Conservation (phyloP, 176 grass and related monocot genomes). For the Elymus sibiricus region DNA sequence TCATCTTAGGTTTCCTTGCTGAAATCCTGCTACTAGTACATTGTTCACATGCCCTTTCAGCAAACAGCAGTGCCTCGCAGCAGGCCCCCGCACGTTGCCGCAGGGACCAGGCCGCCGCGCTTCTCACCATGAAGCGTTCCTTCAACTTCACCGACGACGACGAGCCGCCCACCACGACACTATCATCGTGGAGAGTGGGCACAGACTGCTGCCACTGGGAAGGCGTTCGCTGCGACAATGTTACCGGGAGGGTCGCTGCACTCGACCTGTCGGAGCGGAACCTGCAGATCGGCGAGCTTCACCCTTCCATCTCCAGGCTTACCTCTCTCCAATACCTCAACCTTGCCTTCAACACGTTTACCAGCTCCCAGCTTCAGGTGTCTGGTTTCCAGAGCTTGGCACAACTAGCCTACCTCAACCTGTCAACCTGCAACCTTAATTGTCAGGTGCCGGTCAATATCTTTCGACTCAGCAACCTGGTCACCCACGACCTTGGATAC, state of each 20-base stretch:
- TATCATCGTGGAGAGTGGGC: neutral
- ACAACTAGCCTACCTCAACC: neutral
- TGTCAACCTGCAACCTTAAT: accelerated
- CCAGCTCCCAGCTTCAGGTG: neutral
- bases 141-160: neutral
- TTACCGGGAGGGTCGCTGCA: neutral
- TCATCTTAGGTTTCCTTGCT: neutral
- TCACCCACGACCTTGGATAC: neutral
- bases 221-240: neutral
- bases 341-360: neutral
- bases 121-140: neutral
- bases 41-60: neutral
- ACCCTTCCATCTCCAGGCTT: neutral
- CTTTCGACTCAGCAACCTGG: neutral
- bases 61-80: neutral
- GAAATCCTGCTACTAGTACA: neutral
- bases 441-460: neutral
- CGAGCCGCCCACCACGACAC: neutral
- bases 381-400: neutral
- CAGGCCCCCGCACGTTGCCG: neutral
- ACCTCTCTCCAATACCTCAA: neutral
- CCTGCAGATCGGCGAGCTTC: neutral
- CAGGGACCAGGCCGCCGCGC: neutral
- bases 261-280: neutral
- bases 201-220: slow-evolving; percentile 14